phyloP scores from a whole-genome alignment of 208 protist species.

The Trypanosoma melophagium region DNA sequence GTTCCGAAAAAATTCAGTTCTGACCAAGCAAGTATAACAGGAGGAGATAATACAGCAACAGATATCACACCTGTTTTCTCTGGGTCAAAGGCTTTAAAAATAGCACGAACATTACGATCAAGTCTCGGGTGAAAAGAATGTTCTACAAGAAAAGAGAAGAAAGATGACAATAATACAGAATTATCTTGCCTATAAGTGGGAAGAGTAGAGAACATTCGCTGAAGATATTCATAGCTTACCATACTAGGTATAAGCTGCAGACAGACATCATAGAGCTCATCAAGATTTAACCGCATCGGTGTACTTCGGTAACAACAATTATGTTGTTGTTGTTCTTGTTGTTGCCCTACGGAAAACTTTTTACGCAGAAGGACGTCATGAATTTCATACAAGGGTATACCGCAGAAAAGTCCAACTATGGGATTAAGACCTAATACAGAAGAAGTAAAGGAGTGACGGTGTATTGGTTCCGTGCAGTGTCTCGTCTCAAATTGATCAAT shows the following conservation, averaged over 20 bases:
- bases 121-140: slow-evolving; percentile 60
- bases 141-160: slow-evolving; percentile 63
- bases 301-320: neutral
- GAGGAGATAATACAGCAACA: slow-evolving; percentile 41
- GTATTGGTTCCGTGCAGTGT: neutral
- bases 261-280: slow-evolving; percentile 24
- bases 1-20: slow-evolving; percentile 67
- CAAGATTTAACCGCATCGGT: slow-evolving; percentile 8
- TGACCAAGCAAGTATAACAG: slow-evolving; percentile 57
- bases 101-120: slow-evolving; percentile 48
- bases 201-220: slow-evolving; percentile 42
- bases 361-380: slow-evolving; percentile 38
- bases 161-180: slow-evolving; percentile 24
- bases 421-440: slow-evolving; percentile 32
- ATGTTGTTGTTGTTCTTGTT: neutral
- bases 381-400: slow-evolving; percentile 44
- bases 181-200: slow-evolving; percentile 31
- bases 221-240: slow-evolving; percentile 49
- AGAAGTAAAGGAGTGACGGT: neutral
- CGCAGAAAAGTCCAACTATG: slow-evolving; percentile 57
- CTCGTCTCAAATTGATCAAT: slow-evolving; percentile 25
- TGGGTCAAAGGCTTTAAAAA: slow-evolving; percentile 69
- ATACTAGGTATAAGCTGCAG: slow-evolving; percentile 22
- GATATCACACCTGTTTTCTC: slow-evolving; percentile 47
- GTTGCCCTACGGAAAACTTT: slow-evolving; percentile 16